Conservation (phyloP, 305 asterid genomes). For the Coffea humblotiana region DNA sequence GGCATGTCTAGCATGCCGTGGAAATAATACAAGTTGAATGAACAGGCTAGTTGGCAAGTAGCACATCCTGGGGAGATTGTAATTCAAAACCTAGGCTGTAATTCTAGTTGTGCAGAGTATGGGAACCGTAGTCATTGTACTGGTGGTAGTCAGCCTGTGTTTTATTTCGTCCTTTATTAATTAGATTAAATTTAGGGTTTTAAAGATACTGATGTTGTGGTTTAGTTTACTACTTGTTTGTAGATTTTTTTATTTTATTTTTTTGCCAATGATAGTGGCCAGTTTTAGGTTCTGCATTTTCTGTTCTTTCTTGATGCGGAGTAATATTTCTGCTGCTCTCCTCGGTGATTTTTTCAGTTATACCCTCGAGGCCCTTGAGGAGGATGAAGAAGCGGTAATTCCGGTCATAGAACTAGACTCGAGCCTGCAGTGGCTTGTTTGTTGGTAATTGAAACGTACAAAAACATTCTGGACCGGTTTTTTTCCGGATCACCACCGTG, state of each 20-base stretch:
- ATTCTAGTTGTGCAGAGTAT: conserved; percentile 13
- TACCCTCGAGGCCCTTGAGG: background rate
- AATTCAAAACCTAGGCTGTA: background rate
- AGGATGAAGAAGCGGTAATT: background rate
- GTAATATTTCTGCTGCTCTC: no score
- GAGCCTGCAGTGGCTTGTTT: background rate
- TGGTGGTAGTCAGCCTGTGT: background rate
- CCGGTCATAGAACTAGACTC: background rate
- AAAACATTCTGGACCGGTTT: background rate
- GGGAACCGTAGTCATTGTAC: background rate
- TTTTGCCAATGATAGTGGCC: background rate
- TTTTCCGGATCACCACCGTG: no score
- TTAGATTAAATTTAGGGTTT: background rate
- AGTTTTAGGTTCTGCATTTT: background rate
- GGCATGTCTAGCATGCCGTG: conserved; percentile 40
- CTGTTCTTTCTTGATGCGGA: background rate
- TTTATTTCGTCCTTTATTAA: background rate
- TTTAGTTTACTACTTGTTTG: background rate
- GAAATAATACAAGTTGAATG: conserved; percentile 35
- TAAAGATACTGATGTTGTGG: background rate
- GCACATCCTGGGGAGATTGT: background rate
- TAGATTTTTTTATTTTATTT: background rate
- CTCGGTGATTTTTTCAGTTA: background rate
- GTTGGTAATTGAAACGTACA: background rate
- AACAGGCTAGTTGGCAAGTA: background rate